A percentile compares a stretch with the other conserved stretches of the same genome.
These are phyloP conservation scores for Aspergillus panamensis DNA, from an alignment of 495 filamentous ascomycete species.

Conservation along the genomic window DNA sequence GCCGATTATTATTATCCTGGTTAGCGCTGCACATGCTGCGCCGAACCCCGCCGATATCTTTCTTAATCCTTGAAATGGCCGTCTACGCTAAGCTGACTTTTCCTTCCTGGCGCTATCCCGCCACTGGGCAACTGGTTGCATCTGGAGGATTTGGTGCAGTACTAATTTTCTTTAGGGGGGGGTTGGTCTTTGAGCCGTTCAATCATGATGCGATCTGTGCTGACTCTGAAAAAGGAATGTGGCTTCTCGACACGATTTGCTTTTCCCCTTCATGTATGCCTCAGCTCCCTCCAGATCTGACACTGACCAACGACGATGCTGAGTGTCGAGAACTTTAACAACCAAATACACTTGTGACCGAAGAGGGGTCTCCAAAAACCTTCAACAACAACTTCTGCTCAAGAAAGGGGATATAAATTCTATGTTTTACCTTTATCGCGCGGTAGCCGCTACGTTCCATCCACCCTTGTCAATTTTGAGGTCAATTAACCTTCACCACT, in stretches of 20 bases:
- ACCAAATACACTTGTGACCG: background rate
- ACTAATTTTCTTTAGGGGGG: background rate
- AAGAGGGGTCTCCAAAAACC: background rate
- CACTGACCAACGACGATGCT: background rate
- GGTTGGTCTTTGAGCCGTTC: background rate
- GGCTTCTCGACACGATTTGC: background rate
- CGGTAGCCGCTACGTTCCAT: conserved; percentile 13
- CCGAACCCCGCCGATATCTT: conserved; percentile 3
- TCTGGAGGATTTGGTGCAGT: conserved; percentile 11
- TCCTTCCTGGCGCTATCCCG: conserved; percentile 1
- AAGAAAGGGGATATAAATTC: background rate
- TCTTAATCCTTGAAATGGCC: background rate
- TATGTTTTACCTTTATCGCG: conserved; percentile 7
- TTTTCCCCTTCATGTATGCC: conserved; percentile 4
- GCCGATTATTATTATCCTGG: conserved; percentile 10
- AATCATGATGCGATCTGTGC: conserved; percentile 8
- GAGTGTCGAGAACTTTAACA: background rate
- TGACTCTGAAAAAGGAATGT: conserved; percentile 5
- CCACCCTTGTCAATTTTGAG: background rate
- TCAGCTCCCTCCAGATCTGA: background rate
- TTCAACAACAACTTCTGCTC: background rate
- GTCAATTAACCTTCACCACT: conserved; percentile 7
- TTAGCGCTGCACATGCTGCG: background rate
- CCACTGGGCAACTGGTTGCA: conserved; percentile 1
- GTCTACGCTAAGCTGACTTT: background rate